Conservation (phyloP, 257 asterid genomes). For the Linderniella brevidens region DNA sequence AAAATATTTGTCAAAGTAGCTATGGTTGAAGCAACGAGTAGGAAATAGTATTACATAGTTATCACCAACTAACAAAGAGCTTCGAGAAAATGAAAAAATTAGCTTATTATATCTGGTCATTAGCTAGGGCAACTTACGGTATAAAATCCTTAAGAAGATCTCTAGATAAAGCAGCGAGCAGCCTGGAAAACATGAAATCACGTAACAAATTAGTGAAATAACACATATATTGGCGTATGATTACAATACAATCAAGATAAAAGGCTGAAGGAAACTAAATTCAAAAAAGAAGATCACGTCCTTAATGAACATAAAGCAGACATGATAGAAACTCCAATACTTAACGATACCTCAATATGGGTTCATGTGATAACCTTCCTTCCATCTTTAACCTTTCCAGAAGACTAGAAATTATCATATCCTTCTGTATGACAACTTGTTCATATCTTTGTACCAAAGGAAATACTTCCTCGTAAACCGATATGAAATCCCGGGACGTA, state of each 20-base stretch:
- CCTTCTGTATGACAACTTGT: conserved; percentile 75
- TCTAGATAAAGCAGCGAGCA: conserved; percentile 77
- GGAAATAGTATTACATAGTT: not conserved
- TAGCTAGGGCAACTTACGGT: conserved; percentile 43
- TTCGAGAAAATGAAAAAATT: not conserved
- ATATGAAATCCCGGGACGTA: conserved; percentile 82
- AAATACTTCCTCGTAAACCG: conserved; percentile 66
- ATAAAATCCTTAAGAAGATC: conserved; percentile 66
- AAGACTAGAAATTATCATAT: conserved; percentile 39
- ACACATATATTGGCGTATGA: not conserved
- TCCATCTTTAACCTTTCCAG: conserved; percentile 48
- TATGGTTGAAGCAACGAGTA: too few species aligned
- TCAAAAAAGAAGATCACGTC: not conserved
- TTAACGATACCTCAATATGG: conserved; percentile 53
- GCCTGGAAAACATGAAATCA: conserved; percentile 27
- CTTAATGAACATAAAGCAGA: not conserved
- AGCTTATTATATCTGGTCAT: conserved; percentile 2
- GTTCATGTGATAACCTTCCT: conserved; percentile 65
- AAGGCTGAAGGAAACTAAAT: not conserved
- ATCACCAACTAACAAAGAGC: not conserved
- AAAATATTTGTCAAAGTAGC: too few species aligned
- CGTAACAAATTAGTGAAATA: not conserved
- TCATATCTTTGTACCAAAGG: conserved; percentile 87
- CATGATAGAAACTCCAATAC: not conserved
- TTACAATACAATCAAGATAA: not conserved